A percentile compares a stretch with the other conserved stretches of the same genome.
Evolutionary conservation across 768 basidiomycete species (phyloP).

Genomic region (Lactifluus echinatus): DNA sequence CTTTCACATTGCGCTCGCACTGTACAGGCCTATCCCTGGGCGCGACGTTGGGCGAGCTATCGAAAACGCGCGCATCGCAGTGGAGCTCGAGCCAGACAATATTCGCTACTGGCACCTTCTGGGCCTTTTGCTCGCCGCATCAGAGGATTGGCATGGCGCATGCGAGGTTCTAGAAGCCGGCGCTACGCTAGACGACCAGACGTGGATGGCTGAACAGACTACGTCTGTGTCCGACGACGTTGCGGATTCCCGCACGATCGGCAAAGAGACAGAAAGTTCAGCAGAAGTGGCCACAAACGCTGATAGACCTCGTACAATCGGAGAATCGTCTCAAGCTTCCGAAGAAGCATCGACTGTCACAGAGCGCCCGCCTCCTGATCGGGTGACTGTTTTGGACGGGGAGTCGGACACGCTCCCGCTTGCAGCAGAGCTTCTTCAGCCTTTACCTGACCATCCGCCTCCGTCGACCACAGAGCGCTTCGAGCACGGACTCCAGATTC

Average conservation of each 20-base stretch:
- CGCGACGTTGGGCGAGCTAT: slow-evolving; percentile 65
- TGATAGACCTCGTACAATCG: neutral
- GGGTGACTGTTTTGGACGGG: slow-evolving; percentile 25
- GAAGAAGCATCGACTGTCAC: slow-evolving; percentile 10
- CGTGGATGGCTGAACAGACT: slow-evolving; percentile 23
- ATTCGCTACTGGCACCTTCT: slow-evolving; percentile 88
- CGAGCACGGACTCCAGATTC: slow-evolving; percentile 71
- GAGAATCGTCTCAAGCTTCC: neutral
- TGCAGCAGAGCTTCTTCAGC: slow-evolving; percentile 36
- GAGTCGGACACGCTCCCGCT: slow-evolving; percentile 31
- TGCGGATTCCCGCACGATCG: slow-evolving; percentile 7
- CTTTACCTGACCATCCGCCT: slow-evolving; percentile 38
- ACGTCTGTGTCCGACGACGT: neutral
- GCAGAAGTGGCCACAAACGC: neutral
- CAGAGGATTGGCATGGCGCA: slow-evolving; percentile 74
- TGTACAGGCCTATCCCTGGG: slow-evolving; percentile 51
- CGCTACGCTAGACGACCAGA: slow-evolving; percentile 42
- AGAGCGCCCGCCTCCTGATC: neutral
- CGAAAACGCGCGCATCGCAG: slow-evolving; percentile 55
- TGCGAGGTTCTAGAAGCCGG: slow-evolving; percentile 72
- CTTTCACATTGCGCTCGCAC: slow-evolving; percentile 76
- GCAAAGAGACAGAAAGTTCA: neutral
- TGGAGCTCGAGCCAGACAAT: slow-evolving; percentile 56
- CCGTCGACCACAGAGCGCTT: slow-evolving; percentile 54
- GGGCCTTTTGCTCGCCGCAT: slow-evolving; percentile 68